Base-by-base conservation (phyloP, 2,329 filamentous ascomycete genomes). In the Pseudocercospora fijiensis region DNA sequence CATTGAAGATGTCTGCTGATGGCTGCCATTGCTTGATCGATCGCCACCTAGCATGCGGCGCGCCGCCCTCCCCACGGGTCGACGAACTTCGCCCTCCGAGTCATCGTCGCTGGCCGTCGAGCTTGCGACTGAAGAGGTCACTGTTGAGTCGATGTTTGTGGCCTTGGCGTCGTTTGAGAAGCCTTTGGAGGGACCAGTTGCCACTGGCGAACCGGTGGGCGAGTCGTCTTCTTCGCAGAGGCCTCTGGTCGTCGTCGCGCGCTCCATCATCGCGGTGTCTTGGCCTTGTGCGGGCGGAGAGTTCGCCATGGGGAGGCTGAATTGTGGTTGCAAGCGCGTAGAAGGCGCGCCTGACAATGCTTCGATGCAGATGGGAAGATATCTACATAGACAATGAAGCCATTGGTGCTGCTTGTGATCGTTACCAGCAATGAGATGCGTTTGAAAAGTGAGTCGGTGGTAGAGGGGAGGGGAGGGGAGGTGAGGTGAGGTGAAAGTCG, bases 61-160 rank as follows among this genome's bases (percentile, higher is more conserved):
- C 3, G 73, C 72, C 37, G 72, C 69, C 26, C 68, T 62, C 16
- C 73, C 74, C 53, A 68, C 65, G 2, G 74, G 74, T 45, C 66
- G 63, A 26, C 70, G 68, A 27, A 71, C 58, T 9, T 70, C 69
- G 9, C 66, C 61, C 27, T 71, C 69, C 13, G 69, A 71, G 16
- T 67, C 69, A 6, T 64, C 64, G 7, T 65, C 66, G 20, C 16
- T 43, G 8, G 45, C 20, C 43, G 18, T 27, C 16, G 47, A 11
- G 18, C 9, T 27, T 26, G 49, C 24, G 24, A 24, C 24, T 9
- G 49, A n/a, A n/a, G 49, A 26, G 49, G 8, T 27, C 6, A n/a
- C 20, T 57, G 33, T 60, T 60, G 18, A 20, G 43, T 20, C 18
- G 10, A 47, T n/a, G 10, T 24, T 47, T 24, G n/a, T 16, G 18